phyloP scores from a whole-genome alignment of 192 early-diverging fungal species.

The Backusella tarrabulga region DNA sequence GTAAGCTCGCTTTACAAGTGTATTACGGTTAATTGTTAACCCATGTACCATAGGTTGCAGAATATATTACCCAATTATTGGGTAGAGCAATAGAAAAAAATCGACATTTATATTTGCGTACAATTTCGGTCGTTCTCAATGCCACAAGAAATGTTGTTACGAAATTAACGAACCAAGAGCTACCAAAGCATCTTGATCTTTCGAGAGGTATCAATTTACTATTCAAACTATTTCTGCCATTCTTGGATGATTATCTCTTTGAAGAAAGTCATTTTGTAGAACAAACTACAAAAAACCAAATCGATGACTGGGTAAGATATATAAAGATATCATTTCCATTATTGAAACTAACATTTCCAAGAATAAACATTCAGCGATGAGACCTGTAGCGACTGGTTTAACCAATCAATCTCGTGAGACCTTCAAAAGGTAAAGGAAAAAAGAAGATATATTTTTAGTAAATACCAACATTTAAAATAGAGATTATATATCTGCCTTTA shows the following conservation, averaged over 20 bases:
- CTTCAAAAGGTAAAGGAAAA: conserved; percentile 28
- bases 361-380: conserved; percentile 2
- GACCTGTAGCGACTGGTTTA: conserved; percentile 5
- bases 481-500: conserved; percentile 53
- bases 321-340: not conserved
- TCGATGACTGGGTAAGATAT: conserved; percentile 61
- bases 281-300: conserved; percentile 50
- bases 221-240: conserved; percentile 59
- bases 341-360: not conserved
- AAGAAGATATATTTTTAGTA: not conserved
- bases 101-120: conserved; percentile 65
- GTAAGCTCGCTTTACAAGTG: conserved; percentile 22
- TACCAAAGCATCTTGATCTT: conserved; percentile 42
- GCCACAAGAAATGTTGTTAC: conserved; percentile 58
- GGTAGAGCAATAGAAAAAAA: conserved; percentile 58
- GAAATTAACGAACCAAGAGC: conserved; percentile 34
- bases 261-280: conserved; percentile 64
- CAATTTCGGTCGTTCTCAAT: conserved; percentile 58
- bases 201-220: conserved; percentile 52
- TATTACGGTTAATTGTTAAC: not conserved
- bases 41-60: conserved; percentile 49
- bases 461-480: conserved; percentile 15
- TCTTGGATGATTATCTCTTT: conserved; percentile 67
- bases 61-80: conserved; percentile 68
- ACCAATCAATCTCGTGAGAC: conserved; percentile 31